A percentile compares a stretch with the other conserved stretches of the same genome.
Evolutionary conservation across 2,329 filamentous ascomycete species (phyloP).

Genomic region (Penicillium occitanis): DNA sequence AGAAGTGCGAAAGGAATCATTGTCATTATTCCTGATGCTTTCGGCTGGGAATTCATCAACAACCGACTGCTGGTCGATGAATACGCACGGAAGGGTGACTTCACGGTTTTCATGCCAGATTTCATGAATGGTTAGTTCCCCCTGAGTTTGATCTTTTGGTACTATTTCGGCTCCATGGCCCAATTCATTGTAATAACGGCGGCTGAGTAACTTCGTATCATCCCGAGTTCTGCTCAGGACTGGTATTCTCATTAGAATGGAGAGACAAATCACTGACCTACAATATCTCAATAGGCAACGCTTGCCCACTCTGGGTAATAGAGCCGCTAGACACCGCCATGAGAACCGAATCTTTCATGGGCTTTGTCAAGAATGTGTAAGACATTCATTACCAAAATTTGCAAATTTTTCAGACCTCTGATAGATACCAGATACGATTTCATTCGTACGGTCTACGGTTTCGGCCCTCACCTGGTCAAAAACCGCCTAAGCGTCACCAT

Average conservation of each 20-base stretch:
- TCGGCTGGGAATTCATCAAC: constrained; percentile 58
- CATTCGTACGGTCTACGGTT: background rate
- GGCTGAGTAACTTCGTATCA: background rate
- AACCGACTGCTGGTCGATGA: constrained; percentile 54
- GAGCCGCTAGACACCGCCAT: constrained; percentile 26
- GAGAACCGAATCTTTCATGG: constrained; percentile 38
- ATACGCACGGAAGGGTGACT: constrained; percentile 54
- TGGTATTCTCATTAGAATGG: too few relatives aligned
- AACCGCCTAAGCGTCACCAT: background rate
- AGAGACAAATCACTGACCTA: too few relatives aligned
- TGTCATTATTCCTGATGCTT: constrained; percentile 57
- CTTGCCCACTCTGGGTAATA: constrained; percentile 27
- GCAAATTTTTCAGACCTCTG: background rate
- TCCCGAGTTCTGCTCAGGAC: too few relatives aligned
- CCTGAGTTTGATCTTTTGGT: background rate
- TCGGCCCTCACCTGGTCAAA: background rate
- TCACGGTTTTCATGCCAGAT: constrained; percentile 31
- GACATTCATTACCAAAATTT: constrained; percentile 34
- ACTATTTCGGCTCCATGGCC: background rate
- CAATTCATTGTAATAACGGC: background rate
- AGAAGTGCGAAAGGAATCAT: constrained; percentile 49
- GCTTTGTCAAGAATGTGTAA: constrained; percentile 38
- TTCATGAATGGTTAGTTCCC: background rate
- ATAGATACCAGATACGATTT: background rate
- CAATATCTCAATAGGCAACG: constrained; percentile 51